Base-by-base conservation (phyloP, 2,329 filamentous ascomycete species). In the Chalaropsis thielavioides region DNA sequence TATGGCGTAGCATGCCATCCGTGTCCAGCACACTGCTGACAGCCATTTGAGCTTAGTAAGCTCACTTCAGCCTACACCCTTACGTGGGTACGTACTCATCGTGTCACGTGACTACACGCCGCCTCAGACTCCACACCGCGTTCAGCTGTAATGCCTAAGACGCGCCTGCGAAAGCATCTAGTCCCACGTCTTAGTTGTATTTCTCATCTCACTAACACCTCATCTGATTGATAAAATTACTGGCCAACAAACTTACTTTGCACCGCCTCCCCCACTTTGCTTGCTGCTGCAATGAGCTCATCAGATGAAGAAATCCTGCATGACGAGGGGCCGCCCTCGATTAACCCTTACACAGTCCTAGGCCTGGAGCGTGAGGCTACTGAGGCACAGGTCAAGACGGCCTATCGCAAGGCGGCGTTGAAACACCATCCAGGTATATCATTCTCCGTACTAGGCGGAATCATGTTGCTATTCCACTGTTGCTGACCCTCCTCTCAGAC, bases 371-470 rank as follows among this genome's bases (percentile, higher is more conserved):
- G 83, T 67, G 78, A 82, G 63, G 91, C 91, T 15, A 89, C 88
- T 0, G 77, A 84, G 49, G 85, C 90, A 68, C 83, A 96, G 71
- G 83, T 99, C 76, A 96, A 95, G 74, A 85, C 84, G 19, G 90
- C 92, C 19, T 99, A 99, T 78, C 88, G 90, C 72, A 96, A 95
- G 74, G 84, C 88, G 62, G 94, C 94, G 2, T 80, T 99, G 67
- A 91, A 85, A 74, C 83, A 92, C 70, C 94, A 99, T 71, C 89
- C 89, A 70, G 88, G 88, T 92, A 81, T 70, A 76, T 62, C n/a
- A 35, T 44, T 22, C 61, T 35, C 24, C 43, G 10, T 44, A 5
- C 15, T 3, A 31, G n/a, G 24, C 22, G 10, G 4, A 40, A 31
- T 15, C 17, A 58, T 51, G 17, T 46, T 27, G 3, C 46, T 17